Evolutionary conservation across 1,139 yeast species (phyloP), one percentile per base, ranked within the genome.

Genomic region (Yamadazyma trypodendri): DNA sequence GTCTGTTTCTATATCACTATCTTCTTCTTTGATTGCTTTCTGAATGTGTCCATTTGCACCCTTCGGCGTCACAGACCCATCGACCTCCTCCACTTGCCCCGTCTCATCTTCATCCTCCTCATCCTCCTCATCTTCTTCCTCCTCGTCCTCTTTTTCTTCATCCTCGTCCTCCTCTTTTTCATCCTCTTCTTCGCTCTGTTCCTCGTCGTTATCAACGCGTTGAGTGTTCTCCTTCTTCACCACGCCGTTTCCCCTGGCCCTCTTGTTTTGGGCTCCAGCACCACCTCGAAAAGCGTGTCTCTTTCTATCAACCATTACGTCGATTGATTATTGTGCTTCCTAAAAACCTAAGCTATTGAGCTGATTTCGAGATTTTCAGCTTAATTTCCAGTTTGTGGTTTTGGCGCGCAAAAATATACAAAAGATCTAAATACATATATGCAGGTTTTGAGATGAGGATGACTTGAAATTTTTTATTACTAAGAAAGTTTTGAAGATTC

Each of bases 241-340:
- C 2, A 25, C 32, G 4, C 25, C 36, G 24, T 32, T n/a, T 21
- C 10, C 10, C n/a, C 31, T 32, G 35, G 16, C 20, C 21, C 20
- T 28, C 32, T 25, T 36, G 34, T 15, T 22, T 25, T 28, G 28
- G 21, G 43, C 39, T 32, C 51, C 20, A 9, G 24, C 11, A 7
- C 15, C 54, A n/a, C n/a, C n/a, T n/a, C n/a, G n/a, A n/a, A n/a
- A n/a, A n/a, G n/a, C 52, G 13, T 49, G 44, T 42, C 68, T 50
- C 46, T 63, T 65, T 37, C 61, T 56, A 36, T 63, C 69, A 12
- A 56, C 65, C 70, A 65, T 63, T 43, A 4, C 27, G 10, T n/a
- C 20, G 27, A 29, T 29, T 29, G 28, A 24, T 24, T 24, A 23
- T 23, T 18, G 21, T 18, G 5, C 7, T 18, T 5, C 8, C 5